Conservation (phyloP, 2,329 filamentous ascomycete species). For the Cercospora sp. region DNA sequence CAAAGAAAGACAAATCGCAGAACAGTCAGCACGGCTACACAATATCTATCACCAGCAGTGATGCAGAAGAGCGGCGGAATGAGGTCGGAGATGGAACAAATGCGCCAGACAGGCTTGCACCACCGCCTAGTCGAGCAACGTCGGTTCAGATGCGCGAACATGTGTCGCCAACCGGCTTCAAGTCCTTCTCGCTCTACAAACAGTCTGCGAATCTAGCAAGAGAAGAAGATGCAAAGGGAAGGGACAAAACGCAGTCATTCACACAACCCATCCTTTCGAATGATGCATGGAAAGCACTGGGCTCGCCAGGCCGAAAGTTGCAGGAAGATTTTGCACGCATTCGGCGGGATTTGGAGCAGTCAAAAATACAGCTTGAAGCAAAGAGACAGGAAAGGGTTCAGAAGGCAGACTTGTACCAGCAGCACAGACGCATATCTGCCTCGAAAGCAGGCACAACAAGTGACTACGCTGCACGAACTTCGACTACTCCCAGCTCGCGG, state of each 20-base stretch:
- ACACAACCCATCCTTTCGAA: constrained; percentile 2
- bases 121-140: background rate
- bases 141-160: background rate
- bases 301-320: constrained; percentile 4
- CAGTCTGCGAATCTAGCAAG: background rate
- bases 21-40: background rate
- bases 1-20: background rate
- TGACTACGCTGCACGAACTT: background rate
- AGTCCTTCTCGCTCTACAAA: background rate
- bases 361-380: background rate
- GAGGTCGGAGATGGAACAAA: background rate
- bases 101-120: background rate
- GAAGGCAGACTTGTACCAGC: constrained; percentile 2
- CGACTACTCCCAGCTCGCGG: background rate
- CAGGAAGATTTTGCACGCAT: constrained; percentile 2
- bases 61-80: background rate
- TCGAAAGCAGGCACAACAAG: background rate
- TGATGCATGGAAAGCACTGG: constrained; percentile 7
- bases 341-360: constrained; percentile 1
- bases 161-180: background rate
- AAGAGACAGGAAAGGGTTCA: constrained; percentile 4
- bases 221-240: background rate
- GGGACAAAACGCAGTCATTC: background rate
- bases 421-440: constrained; percentile 7
- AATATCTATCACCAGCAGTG: background rate